A percentile compares a stretch with the other conserved stretches of the same genome.
phyloP scores from a whole-genome alignment of 2,329 filamentous ascomycete species.

The Nothophaeocryptopus gaeumannii region DNA sequence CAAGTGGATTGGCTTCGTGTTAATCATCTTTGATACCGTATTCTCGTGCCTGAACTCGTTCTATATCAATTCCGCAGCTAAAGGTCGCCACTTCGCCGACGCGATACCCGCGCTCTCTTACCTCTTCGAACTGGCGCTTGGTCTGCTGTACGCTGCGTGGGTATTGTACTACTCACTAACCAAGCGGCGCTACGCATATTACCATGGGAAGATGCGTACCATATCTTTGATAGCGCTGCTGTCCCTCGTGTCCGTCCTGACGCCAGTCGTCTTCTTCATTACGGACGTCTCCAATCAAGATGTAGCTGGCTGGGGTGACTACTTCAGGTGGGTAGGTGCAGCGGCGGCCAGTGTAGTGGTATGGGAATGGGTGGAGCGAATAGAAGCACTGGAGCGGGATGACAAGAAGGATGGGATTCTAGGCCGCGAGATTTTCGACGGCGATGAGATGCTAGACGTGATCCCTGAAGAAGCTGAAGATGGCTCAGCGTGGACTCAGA shows the following conservation, averaged over 20 bases:
- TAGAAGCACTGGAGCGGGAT: slow-evolving; percentile 86
- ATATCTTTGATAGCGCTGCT: slow-evolving; percentile 77
- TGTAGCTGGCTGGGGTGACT: slow-evolving; percentile 89
- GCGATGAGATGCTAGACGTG: slow-evolving; percentile 83
- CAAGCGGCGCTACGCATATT: slow-evolving; percentile 87
- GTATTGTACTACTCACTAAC: slow-evolving; percentile 91
- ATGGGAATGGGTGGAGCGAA: slow-evolving; percentile 97
- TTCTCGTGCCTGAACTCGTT: slow-evolving; percentile 94
- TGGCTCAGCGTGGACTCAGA: slow-evolving; percentile 52
- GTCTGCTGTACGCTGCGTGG: slow-evolving; percentile 86
- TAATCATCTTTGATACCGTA: slow-evolving; percentile 85
- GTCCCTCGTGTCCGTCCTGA: slow-evolving; percentile 76
- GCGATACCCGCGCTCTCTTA: slow-evolving; percentile 90
- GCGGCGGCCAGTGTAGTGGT: slow-evolving; percentile 94
- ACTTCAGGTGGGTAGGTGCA: slow-evolving; percentile 93
- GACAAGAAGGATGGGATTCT: slow-evolving; percentile 92
- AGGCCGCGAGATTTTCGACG: slow-evolving; percentile 86
- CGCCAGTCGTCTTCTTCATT: slow-evolving; percentile 90
- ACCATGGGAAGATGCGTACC: slow-evolving; percentile 85
- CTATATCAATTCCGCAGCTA: slow-evolving; percentile 56
- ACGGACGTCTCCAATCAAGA: slow-evolving; percentile 82
- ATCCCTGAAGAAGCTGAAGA: slow-evolving; percentile 59
- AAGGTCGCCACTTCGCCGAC: slow-evolving; percentile 71
- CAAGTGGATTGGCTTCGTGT: slow-evolving; percentile 94
- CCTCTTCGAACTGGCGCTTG: slow-evolving; percentile 81